Conservation (phyloP, 371 early-diverging fungal species). For the Haplosporangium sp. region DNA sequence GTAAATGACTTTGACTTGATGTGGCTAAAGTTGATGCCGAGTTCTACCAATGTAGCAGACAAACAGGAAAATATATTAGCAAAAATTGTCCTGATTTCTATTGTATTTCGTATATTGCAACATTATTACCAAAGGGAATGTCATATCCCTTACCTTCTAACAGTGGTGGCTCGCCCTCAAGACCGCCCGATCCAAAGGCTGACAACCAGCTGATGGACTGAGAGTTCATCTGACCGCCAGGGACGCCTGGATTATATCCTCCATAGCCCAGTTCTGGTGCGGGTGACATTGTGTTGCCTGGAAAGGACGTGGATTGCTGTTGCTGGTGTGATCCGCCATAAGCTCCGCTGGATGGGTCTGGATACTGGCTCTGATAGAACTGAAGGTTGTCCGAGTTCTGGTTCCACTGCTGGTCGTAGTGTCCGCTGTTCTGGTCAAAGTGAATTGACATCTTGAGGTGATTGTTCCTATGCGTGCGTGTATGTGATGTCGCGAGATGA, state of each 20-base stretch:
- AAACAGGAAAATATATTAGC: neutral
- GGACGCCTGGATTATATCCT: slow-evolving; percentile 55
- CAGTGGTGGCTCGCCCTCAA: slow-evolving; percentile 39
- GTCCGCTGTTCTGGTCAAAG: slow-evolving; percentile 59
- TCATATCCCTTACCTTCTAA: slow-evolving; percentile 28
- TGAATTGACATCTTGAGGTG: slow-evolving; percentile 57
- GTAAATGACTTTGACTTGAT: slow-evolving; percentile 86
- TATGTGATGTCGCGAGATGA: too few relatives aligned
- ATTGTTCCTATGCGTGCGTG: neutral
- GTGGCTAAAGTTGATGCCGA: slow-evolving; percentile 92
- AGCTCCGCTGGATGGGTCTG: slow-evolving; percentile 63
- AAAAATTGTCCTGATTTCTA: too few relatives aligned
- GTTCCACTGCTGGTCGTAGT: slow-evolving; percentile 47
- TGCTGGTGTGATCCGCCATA: slow-evolving; percentile 59
- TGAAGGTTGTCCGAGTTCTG: slow-evolving; percentile 63
- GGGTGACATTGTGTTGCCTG: slow-evolving; percentile 51
- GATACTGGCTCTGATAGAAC: slow-evolving; percentile 75
- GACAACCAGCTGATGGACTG: slow-evolving; percentile 49
- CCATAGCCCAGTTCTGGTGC: slow-evolving; percentile 64
- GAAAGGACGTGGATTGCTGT: slow-evolving; percentile 36
- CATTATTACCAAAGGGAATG: neutral
- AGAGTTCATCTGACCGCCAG: slow-evolving; percentile 44
- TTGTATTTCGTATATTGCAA: neutral
- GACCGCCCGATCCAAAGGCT: slow-evolving; percentile 87
- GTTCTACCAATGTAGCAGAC: slow-evolving; percentile 68